Evolutionary conservation across 441 rosid genomes (phyloP).

Genomic region (Brassica balearica): DNA sequence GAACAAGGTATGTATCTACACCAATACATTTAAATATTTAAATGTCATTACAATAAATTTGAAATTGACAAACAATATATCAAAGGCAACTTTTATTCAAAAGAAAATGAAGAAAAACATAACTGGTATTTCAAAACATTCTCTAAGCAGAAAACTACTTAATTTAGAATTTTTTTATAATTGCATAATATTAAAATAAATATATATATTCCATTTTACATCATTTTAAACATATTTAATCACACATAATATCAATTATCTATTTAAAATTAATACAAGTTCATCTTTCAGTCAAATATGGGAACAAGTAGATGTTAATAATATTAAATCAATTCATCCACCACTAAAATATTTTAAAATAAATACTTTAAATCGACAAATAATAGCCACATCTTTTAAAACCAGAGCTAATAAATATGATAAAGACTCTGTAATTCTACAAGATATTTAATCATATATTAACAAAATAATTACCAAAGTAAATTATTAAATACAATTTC

Average conservation of each 20-base stretch:
- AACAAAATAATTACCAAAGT: neutral
- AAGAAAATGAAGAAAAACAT: too few relatives aligned
- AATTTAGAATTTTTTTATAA: neutral
- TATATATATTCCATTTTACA: neutral
- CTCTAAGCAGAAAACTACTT: too few relatives aligned
- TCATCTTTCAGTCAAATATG: neutral
- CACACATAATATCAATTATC: neutral
- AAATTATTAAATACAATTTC: neutral
- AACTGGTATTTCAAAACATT: too few relatives aligned
- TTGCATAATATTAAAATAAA: neutral
- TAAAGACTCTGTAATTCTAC: neutral
- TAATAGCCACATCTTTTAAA: neutral
- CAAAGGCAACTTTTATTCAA: too few relatives aligned
- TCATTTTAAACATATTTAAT: neutral
- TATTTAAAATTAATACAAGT: neutral
- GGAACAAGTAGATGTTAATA: neutral
- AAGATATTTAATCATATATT: neutral
- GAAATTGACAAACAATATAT: too few relatives aligned
- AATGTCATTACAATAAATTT: too few relatives aligned
- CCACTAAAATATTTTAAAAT: neutral
- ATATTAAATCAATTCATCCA: neutral
- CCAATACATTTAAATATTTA: too few relatives aligned
- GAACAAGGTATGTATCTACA: too few relatives aligned
- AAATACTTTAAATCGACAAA: neutral
- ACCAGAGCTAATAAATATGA: neutral